phyloP scores from a whole-genome alignment of 345 rosid genomes.

The Moringa oleifera region DNA sequence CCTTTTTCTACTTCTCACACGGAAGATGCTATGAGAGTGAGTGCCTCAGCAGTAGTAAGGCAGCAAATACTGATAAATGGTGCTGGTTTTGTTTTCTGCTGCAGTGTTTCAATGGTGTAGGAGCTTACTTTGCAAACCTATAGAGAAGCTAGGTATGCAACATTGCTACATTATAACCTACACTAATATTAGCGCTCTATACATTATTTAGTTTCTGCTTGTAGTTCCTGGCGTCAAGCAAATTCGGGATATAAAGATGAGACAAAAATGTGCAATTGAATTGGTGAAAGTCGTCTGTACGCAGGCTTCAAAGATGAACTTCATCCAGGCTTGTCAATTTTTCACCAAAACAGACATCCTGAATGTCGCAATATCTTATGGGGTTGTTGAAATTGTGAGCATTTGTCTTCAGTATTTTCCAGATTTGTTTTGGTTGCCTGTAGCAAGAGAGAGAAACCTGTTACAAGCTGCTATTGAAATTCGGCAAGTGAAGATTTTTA shows the following conservation, averaged over 20 bases:
- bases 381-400: not conserved
- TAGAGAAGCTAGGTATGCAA: not conserved
- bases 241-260: not conserved
- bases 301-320: not conserved
- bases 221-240: constrained; percentile 5
- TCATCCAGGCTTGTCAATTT: not conserved
- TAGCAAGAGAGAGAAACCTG: not conserved
- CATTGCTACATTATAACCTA: not conserved
- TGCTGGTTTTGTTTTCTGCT: constrained; percentile 9
- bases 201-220: not conserved
- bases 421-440: not conserved
- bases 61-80: too few species aligned
- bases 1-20: too few species aligned
- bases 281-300: constrained; percentile 1
- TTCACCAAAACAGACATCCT: not conserved
- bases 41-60: too few species aligned
- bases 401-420: not conserved
- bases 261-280: not conserved
- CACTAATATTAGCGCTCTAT: not conserved
- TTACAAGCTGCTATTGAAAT: not conserved
- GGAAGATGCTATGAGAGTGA: too few species aligned
- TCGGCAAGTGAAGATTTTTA: constrained; percentile 4
- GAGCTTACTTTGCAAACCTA: not conserved
- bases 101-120: constrained; percentile 5
- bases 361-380: not conserved